Conservation (phyloP, 495 filamentous ascomycete genomes). For the Xylaria intraflava region DNA sequence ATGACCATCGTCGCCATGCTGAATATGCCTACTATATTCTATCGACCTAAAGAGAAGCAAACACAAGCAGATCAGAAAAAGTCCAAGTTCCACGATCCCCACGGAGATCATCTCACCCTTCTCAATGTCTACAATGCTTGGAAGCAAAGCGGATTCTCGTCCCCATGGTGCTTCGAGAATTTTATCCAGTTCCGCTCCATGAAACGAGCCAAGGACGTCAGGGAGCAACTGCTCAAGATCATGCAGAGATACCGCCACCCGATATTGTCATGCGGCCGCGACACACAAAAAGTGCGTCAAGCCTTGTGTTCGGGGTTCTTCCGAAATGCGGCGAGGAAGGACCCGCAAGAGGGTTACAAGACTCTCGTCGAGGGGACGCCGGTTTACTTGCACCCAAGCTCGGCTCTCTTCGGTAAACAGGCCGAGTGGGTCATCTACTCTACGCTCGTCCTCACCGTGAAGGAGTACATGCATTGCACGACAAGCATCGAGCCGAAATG, state of each 20-base stretch:
- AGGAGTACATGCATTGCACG: constrained; percentile 96
- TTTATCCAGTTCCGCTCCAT: constrained; percentile 91
- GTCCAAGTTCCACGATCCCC: constrained; percentile 90
- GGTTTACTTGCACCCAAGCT: constrained; percentile 87
- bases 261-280: constrained; percentile 74
- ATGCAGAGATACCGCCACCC: constrained; percentile 81
- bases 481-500: constrained; percentile 90
- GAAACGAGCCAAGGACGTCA: constrained; percentile 82
- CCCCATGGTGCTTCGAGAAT: constrained; percentile 94
- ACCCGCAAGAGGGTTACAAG: constrained; percentile 94
- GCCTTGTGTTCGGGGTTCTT: constrained; percentile 93
- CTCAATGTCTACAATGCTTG: constrained; percentile 96
- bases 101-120: constrained; percentile 88
- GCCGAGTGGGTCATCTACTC: constrained; percentile 95
- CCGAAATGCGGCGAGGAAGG: constrained; percentile 89
- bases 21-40: constrained; percentile 76
- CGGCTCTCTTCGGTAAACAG: constrained; percentile 89
- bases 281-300: constrained; percentile 83
- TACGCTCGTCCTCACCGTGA: constrained; percentile 78
- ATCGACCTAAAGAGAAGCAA: constrained; percentile 94
- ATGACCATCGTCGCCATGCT: constrained; percentile 95
- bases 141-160: constrained; percentile 74
- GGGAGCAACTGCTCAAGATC: constrained; percentile 85
- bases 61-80: constrained; percentile 96
- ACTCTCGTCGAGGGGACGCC: constrained; percentile 92